A percentile compares a stretch with the other conserved stretches of the same genome.
These are phyloP conservation scores for Penicillium soppii DNA, from an alignment of 495 filamentous ascomycete genomes.

Conservation along the genomic window DNA sequence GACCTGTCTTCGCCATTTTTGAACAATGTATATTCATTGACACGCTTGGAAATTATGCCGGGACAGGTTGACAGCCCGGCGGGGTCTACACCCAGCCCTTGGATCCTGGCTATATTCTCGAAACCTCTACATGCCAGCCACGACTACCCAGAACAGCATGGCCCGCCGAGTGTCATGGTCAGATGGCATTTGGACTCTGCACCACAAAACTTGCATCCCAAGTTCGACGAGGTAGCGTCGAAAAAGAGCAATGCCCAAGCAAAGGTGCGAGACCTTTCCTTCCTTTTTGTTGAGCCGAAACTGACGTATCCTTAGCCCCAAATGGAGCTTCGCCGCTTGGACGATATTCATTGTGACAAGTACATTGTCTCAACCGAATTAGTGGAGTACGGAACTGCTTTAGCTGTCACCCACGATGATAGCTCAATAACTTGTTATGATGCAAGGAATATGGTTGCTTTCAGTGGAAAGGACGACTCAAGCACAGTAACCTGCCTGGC, in stretches of 20 bases:
- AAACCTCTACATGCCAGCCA: conserved; percentile 48
- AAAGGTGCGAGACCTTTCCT: conserved; percentile 28
- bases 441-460: conserved; percentile 62
- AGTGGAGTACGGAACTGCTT: conserved; percentile 62
- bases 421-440: conserved; percentile 78
- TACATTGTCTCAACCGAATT: conserved; percentile 65
- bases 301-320: conserved; percentile 45
- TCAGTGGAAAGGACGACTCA: conserved; percentile 60
- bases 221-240: conserved; percentile 70
- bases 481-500: conserved; percentile 64
- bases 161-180: conserved; percentile 65
- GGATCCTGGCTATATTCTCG: conserved; percentile 71
- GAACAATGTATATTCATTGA: conserved; percentile 57
- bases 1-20: conserved; percentile 30
- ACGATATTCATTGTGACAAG: conserved; percentile 63
- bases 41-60: conserved; percentile 65
- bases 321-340: conserved; percentile 61
- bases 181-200: conserved; percentile 72
- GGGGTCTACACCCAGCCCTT: conserved; percentile 53
- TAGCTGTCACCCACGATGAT: conserved; percentile 71
- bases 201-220: conserved; percentile 61
- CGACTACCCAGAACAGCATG: conserved; percentile 56
- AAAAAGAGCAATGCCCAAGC: conserved; percentile 56
- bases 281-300: conserved; percentile 8
- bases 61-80: conserved; percentile 49